Evolutionary conservation across 2,329 filamentous ascomycete species (phyloP), one percentile per base, ranked within the genome.

Genomic region (Colletotrichum sp.): DNA sequence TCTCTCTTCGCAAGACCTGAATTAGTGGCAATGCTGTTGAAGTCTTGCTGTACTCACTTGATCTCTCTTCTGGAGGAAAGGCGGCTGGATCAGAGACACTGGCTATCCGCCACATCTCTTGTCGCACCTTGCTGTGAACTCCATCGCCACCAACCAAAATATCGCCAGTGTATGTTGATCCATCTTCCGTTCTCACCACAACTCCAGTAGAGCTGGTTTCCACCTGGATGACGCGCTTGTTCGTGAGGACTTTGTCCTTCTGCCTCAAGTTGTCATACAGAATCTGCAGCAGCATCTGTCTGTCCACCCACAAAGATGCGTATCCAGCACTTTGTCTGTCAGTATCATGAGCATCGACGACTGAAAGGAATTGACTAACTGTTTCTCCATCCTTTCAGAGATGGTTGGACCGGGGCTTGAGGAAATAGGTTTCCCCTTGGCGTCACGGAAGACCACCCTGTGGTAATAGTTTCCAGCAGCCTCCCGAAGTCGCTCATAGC

Each of bases 71-170:
- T 0, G 26, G 43, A 0, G 77, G 43, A 34, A 83, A 82, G 24
- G 78, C 79, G 5, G 78, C 80, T 2, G 80, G 79, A 18, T 79
- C 61, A 1, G 77, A 68, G 43, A 79, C 72, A 28, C 79, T 65
- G 6, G 64, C 80, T 3, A 80, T 72, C 6, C 79, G 77, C 48
- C 66, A 74, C 82, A 83, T 83, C 36, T 85, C 82, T 6, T 77
- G 52, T 2, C 86, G 78, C 1, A 85, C 80, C 0, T 71, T 77
- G 75, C 86, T 87, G 69, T 86, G 81, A n/a, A 87, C 81, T 2
- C 86, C 86, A 39, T 87, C 86, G 1, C 83, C 82, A 0, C 86
- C 85, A 0, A 87, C 79, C 0, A 87, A 73, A 0, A 87, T 78
- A 18, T 83, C 80, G 1, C 84, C 86, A 2, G 76, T 36, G 36